phyloP scores from a whole-genome alignment of 2,329 filamentous ascomycete genomes.

The Penicillium sp. region DNA sequence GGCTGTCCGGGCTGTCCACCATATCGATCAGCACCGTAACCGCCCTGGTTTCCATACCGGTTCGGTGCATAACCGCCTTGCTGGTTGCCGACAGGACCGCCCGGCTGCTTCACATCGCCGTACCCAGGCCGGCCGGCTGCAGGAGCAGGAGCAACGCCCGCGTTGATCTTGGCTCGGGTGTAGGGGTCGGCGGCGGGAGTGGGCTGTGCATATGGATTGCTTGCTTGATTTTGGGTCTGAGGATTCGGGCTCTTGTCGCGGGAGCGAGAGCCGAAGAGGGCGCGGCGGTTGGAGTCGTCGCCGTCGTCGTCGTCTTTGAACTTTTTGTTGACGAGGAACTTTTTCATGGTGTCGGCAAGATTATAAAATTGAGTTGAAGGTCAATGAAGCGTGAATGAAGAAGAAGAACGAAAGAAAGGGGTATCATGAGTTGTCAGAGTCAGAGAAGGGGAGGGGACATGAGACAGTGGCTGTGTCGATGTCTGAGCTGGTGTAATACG shows the following conservation, averaged over 20 bases:
- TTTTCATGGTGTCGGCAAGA: constrained; percentile 24
- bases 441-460: too few species aligned
- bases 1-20: too few species aligned
- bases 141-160: constrained; percentile 36
- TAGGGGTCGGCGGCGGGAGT: constrained; percentile 46
- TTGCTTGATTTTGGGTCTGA: constrained; percentile 35
- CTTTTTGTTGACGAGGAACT: constrained; percentile 47
- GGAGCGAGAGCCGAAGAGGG: constrained; percentile 56
- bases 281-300: constrained; percentile 50
- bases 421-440: too few species aligned
- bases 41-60: constrained; percentile 26
- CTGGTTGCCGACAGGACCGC: constrained; percentile 21
- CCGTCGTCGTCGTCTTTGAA: constrained; percentile 46
- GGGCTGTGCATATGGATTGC: constrained; percentile 36
- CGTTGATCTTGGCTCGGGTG: constrained; percentile 45
- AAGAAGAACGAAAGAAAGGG: constrained; percentile 1
- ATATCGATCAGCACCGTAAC: constrained; percentile 40
- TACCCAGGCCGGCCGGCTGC: constrained; percentile 21
- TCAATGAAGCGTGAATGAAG: background rate
- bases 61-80: constrained; percentile 31
- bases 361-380: too few species aligned
- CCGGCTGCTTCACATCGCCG: constrained; percentile 17
- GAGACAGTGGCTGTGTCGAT: too few species aligned
- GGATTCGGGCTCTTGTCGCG: constrained; percentile 53
- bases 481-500: too few species aligned